Evolutionary conservation across 2,329 filamentous ascomycete genomes (phyloP), one percentile per base, ranked within the genome.

Genomic region (Amauroascus niger): DNA sequence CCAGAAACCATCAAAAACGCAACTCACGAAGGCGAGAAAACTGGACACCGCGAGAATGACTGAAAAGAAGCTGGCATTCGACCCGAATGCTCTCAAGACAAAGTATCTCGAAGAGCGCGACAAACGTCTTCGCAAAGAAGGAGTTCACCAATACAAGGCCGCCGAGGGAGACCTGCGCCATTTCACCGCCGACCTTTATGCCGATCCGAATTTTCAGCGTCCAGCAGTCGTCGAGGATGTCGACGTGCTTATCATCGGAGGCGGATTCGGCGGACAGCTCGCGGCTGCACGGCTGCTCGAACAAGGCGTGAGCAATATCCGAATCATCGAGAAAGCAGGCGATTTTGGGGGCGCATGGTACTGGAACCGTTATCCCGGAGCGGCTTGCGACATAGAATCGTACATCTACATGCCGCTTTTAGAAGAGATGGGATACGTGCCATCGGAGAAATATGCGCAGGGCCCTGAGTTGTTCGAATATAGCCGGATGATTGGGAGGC

Each of bases 361-460:
- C 58, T 76, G 71, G 70, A 76, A 76, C 45, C 64, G 69, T 8
- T 76, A 76, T 53, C 74, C 74, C 1, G 74, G 75, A 2, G 57
- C 74, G 3, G 66, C 64, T 57, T 83, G 80, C 61, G 81, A 84
- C 59, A 67, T 81, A 2, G 81, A 84, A 64, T 72, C 73, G 49
- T 81, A 79, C 59, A 69, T 74, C n/a, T 84, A 83, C 60, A 65
- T 83, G 65, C 79, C 80, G 2, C 64, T 81, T 11, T 70, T 83
- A 1, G 80, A 83, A 56, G 79, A 83, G 63, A 80, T 72, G 1
- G 75, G 75, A 0, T 82, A 80, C 60, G 74, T 82, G 62, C 81
- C 81, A 0, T 75, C 69, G 14, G 69, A 77, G 41, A 71, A 71
- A 40, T 79, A 77, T 57, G 65, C 72, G 0, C 65, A 65, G 8